Evolutionary conservation across 306 rosid genomes (phyloP), one percentile per base, ranked within the genome.

Genomic region (Vachellia pachyceras): DNA sequence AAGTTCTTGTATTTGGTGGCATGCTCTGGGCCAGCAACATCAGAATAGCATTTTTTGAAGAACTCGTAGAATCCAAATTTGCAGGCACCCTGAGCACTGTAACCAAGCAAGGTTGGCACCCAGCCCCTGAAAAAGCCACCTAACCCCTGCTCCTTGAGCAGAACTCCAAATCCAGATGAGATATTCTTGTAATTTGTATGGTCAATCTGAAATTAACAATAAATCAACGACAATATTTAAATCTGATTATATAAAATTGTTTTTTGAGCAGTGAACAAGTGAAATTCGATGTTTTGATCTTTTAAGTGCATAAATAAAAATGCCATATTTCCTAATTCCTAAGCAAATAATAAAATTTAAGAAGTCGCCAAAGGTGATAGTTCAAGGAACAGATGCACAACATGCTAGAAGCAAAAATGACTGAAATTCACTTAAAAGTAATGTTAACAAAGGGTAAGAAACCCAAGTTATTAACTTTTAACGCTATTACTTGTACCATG

Each of bases 11-110:
- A 93, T 86, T 96, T 96, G 83, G 86, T 61, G n/a, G 99, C 89
- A 89, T 84, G 88, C 94, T 92, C 97, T 1, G 98, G 99, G 18
- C 99, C 99, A 77, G 94, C 97, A 86, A 96, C 84, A 84, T 96
- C 99, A 63, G 98, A 92, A 78, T 92, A 93, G 84, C 90, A 93
- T 88, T 93, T 96, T 92, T 96, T 96, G 78, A 96, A 93, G 85
- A 88, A 96, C 80, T 96, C 99, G 15, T 96, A 96, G 86, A 93
- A 93, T 41, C 99, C 99, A 76, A 85, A 93, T 82, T 96, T 96
- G 94, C 97, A 93, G 75, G 98, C 99, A 86, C 99, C 98, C 89
- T 96, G 99, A 49, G 95, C 98, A 88, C 99, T 92, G 88, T 96
- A 93, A 85, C 99, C 99, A 29, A 96, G 88, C 80, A 96, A 85